Evolutionary conservation across 164 flowering plant genomes (phyloP).

Genomic region (Kingdonia uniflora): DNA sequence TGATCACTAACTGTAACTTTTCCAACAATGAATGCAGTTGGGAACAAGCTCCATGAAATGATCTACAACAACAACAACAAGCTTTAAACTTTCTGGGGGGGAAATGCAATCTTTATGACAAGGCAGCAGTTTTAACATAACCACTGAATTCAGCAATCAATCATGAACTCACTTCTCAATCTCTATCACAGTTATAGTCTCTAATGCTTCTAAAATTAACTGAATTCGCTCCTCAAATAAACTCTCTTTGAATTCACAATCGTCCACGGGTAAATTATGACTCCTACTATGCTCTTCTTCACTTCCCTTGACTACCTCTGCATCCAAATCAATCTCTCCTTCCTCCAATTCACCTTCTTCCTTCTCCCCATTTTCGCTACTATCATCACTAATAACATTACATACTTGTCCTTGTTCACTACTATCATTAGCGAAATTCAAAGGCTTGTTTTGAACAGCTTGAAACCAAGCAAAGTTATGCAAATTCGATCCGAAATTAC

Average conservation of each 20-base stretch:
- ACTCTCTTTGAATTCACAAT: conserved; percentile 10
- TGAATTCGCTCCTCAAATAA: conserved; percentile 29
- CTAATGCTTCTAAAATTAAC: conserved; percentile 31
- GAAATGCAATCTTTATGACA: too few relatives aligned
- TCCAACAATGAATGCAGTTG: conserved; percentile 29
- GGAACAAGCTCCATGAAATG: conserved; percentile 46
- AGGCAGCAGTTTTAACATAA: neutral
- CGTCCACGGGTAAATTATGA: conserved; percentile 18
- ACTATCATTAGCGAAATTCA: conserved; percentile 27
- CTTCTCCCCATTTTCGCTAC: conserved; percentile 29
- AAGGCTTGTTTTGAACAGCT: conserved; percentile 80
- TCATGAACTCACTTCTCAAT: conserved; percentile 19
- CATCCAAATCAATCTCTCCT: conserved; percentile 87
- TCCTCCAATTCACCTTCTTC: conserved; percentile 93
- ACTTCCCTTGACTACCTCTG: conserved; percentile 16
- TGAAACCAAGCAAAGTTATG: conserved; percentile 86
- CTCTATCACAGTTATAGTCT: conserved; percentile 29
- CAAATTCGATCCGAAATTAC: conserved; percentile 40
- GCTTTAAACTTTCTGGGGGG: neutral
- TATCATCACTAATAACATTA: conserved; percentile 29
- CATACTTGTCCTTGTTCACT: conserved; percentile 5
- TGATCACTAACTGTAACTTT: conserved; percentile 24
- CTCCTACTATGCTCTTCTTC: conserved; percentile 6
- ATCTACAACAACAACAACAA: conserved; percentile 37
- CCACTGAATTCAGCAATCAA: neutral